Percentiles rank a stretch among this genome's conserved stretches.
phyloP scores from a whole-genome alignment of 306 rosid species.

The Lathyrus sativus region DNA sequence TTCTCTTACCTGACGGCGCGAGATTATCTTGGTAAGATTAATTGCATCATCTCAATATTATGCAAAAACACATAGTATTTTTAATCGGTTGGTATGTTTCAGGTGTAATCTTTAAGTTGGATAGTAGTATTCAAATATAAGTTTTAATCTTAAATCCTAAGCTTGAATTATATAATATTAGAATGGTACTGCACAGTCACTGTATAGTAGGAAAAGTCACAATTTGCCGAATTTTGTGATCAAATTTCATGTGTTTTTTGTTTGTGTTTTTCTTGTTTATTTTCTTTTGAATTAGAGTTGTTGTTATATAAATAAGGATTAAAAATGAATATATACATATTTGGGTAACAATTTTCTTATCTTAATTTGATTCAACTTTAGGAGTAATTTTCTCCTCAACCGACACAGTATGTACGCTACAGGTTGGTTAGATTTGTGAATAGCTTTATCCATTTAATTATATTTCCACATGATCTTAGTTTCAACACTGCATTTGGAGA shows the following conservation, averaged over 20 bases:
- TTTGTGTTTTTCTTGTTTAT: not conserved
- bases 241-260: not conserved
- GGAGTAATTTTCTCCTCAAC: constrained; percentile 92
- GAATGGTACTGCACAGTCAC: no score
- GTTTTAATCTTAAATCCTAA: no score
- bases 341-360: constrained; percentile 33
- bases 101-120: no score
- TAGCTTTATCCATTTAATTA: constrained; percentile 37
- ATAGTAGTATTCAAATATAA: not conserved
- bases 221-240: no score
- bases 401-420: constrained; percentile 91
- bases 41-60: constrained; percentile 13
- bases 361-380: constrained; percentile 58
- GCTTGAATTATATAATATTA: no score
- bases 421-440: constrained; percentile 60
- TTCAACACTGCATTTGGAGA: constrained; percentile 19
- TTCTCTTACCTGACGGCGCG: constrained; percentile 53
- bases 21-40: constrained; percentile 73
- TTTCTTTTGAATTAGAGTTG: not conserved
- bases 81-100: no score
- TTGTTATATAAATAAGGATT: not conserved
- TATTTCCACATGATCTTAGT: constrained; percentile 14
- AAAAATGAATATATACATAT: not conserved
- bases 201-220: no score
- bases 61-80: no score